Evolutionary conservation across 768 basidiomycete genomes (phyloP), one percentile per base, ranked within the genome.

Genomic region (Dioszegia hungarica): DNA sequence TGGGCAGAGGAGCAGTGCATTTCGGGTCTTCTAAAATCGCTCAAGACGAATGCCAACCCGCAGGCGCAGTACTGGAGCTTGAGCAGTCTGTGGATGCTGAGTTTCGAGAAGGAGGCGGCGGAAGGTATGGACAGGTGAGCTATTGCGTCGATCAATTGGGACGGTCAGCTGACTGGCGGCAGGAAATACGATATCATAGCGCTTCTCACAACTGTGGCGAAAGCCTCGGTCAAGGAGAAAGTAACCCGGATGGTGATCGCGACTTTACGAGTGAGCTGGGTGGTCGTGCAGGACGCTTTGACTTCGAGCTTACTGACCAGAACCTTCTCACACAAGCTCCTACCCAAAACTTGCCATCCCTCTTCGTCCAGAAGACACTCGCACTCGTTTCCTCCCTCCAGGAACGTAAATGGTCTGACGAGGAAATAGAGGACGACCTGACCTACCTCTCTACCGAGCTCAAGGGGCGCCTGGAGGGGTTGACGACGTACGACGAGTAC

Each of bases 401-500:
- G 44, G 77, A 81, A 9, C 82, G 92, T 40, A 97, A 97, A 76
- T 92, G 88, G 84, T 87, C 88, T 0, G 95, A 99, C 70, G 94
- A 97, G 59, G 95, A 99, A 72, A 84, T 97, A 56, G 77, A 88
- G 22, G 93, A 97, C 65, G 95, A 99, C 67, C 83, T 97, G 8
- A 84, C 86, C 46, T 95, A 87, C 75, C 81, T 98, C 20, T 82
- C 83, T 62, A 88, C 90, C 41, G 92, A 95, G 70, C 79, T 99
- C n/a, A 85, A 85, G 39, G 79, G 80, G 29, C 84, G 89, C 53
- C 89, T 93, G 77, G 85, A 93, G 68, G 92, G 89, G 53, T 76
- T 98, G 62, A 95, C 90, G 57, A 99, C 91, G 0, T 99, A 89
- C 73, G 95, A 98, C 72, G 93, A 97, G 76, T 99, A 97, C 70